Conservation (phyloP, 2,329 filamentous ascomycete species). For the Beauveria asiatica region DNA sequence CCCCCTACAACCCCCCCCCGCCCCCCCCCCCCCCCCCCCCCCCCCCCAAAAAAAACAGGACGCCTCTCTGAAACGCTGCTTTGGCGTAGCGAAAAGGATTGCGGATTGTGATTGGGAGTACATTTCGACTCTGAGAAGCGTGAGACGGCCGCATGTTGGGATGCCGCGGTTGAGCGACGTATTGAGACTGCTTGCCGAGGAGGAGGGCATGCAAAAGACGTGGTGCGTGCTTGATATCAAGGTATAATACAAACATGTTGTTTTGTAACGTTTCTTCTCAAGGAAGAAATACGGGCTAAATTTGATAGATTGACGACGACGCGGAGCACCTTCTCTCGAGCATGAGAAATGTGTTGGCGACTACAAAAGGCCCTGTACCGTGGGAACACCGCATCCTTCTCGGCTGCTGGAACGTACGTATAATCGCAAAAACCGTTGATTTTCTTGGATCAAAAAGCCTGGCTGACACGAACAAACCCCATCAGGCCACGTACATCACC, state of each 20-base stretch:
- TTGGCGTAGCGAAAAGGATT: slow-evolving; percentile 63
- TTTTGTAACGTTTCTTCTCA: not conserved
- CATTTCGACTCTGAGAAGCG: slow-evolving; percentile 58
- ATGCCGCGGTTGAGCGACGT: slow-evolving; percentile 72
- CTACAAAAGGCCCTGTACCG: slow-evolving; percentile 39
- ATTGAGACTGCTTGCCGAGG: slow-evolving; percentile 59
- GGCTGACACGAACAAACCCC: not conserved
- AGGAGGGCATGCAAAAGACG: slow-evolving; percentile 55
- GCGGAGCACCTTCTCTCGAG: slow-evolving; percentile 60
- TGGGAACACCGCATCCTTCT: slow-evolving; percentile 71
- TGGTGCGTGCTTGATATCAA: slow-evolving; percentile 91
- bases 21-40: no score
- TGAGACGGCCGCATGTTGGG: slow-evolving; percentile 56
- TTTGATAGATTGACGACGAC: slow-evolving; percentile 38
- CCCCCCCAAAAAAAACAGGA: slow-evolving; percentile 43
- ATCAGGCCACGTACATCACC: slow-evolving; percentile 60
- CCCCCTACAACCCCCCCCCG: no score
- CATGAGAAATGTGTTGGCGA: slow-evolving; percentile 54
- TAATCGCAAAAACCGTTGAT: no score
- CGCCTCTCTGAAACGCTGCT: slow-evolving; percentile 68
- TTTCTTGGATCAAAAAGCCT: no score
- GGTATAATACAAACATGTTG: slow-evolving; percentile 31
- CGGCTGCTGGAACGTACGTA: slow-evolving; percentile 68
- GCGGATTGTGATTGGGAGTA: slow-evolving; percentile 70
- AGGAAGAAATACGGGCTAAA: not conserved